A percentile compares a stretch with the other conserved stretches of the same genome.
Conservation (phyloP, 768 basidiomycete genomes). For the Sarcomyxa edulis region DNA sequence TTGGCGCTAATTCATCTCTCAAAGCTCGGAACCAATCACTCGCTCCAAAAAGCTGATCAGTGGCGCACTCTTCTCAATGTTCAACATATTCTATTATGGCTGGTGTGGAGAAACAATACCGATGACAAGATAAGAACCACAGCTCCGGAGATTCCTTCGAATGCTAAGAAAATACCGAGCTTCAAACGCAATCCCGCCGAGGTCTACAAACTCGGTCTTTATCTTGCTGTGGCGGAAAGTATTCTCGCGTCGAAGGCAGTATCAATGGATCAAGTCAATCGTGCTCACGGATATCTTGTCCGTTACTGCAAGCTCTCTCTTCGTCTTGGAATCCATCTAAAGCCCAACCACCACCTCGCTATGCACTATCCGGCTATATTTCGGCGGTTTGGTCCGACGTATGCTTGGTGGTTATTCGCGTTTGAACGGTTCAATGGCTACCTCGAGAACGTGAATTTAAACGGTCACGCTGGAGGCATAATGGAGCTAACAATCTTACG, state of each 20-base stretch:
- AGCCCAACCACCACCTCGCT: slow-evolving; percentile 23
- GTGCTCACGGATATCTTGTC: slow-evolving; percentile 15
- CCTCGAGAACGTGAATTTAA: slow-evolving; percentile 24
- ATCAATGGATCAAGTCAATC: slow-evolving; percentile 15
- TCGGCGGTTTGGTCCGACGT: slow-evolving; percentile 22
- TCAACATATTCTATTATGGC: slow-evolving; percentile 21
- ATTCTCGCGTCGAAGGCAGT: slow-evolving; percentile 15
- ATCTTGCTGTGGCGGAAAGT: slow-evolving; percentile 14
- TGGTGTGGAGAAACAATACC: slow-evolving; percentile 14
- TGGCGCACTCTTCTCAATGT: slow-evolving; percentile 21
- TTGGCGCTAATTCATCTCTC: slow-evolving; percentile 2
- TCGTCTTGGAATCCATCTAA: slow-evolving; percentile 10
- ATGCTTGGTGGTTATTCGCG: slow-evolving; percentile 29
- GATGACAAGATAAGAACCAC: slow-evolving; percentile 15
- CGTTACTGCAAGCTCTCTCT: slow-evolving; percentile 13
- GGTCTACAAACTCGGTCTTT: slow-evolving; percentile 11
- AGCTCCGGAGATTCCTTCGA: slow-evolving; percentile 12
- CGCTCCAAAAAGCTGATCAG: slow-evolving; percentile 26
- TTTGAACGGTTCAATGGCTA: slow-evolving; percentile 30
- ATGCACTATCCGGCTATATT: slow-evolving; percentile 19
- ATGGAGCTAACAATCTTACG: slow-evolving; percentile 24
- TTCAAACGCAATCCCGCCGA: slow-evolving; percentile 11
- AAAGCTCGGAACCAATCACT: slow-evolving; percentile 25
- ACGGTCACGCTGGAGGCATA: slow-evolving; percentile 21
- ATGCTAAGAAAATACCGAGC: slow-evolving; percentile 8